Percentiles rank a stretch among this genome's conserved stretches.
Evolutionary conservation across 345 rosid species (phyloP).

Genomic region (Gossypium australe): DNA sequence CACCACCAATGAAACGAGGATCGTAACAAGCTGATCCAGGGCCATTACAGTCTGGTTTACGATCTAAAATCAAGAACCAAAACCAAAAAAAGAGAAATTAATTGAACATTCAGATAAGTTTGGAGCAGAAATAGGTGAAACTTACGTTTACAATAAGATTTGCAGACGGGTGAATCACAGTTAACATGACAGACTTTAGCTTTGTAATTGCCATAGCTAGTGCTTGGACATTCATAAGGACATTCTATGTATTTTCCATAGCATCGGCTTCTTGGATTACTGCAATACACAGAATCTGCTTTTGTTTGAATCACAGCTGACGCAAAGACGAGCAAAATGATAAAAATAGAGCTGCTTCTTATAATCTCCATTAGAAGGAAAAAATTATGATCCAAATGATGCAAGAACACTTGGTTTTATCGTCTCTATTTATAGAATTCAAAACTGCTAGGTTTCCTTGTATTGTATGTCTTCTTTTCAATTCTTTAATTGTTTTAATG

Average conservation of each 20-base stretch:
- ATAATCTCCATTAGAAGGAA: neutral
- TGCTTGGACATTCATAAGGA: conserved; percentile 36
- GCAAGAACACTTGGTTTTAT: neutral
- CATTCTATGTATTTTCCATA: conserved; percentile 19
- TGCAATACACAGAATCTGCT: neutral
- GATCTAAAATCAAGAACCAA: conserved; percentile 12
- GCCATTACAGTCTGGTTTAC: conserved; percentile 36
- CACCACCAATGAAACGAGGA: conserved; percentile 54
- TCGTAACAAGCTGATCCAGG: conserved; percentile 58
- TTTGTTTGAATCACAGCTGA: neutral
- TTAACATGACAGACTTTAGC: conserved; percentile 39
- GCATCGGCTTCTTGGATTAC: conserved; percentile 19
- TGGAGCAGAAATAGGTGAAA: neutral
- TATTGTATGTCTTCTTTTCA: neutral
- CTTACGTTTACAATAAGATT: conserved; percentile 34
- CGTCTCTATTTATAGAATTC: neutral
- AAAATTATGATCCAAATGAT: neutral
- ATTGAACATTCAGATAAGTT: neutral
- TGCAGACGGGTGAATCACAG: conserved; percentile 36
- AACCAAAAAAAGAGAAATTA: neutral
- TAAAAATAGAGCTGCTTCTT: neutral
- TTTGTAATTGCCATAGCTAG: conserved; percentile 17
- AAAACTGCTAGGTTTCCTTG: neutral
- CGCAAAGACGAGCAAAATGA: neutral
- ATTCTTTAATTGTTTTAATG: neutral